Evolutionary conservation across 1,139 yeast species (phyloP), one percentile per base, ranked within the genome.

Genomic region (Debaryomyces robertsiae): DNA sequence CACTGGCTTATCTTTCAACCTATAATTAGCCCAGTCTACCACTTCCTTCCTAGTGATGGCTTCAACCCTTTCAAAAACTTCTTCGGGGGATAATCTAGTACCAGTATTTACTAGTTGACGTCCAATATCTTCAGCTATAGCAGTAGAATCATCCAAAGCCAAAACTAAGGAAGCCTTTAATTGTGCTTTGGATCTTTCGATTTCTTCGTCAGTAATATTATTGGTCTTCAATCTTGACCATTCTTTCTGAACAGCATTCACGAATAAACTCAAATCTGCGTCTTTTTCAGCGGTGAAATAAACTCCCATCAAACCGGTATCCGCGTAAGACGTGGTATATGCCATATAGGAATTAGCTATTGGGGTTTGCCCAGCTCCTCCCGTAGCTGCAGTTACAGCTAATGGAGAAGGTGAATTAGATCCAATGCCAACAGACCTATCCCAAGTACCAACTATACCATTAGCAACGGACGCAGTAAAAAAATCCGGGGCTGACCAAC

Each of bases 401-500:
- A 93, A 76, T 5, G 93, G 88, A 0, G 90, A 81, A 1, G 90
- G 87, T 1, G 87, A 77, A 50, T 81, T 79, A 6, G 83, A 75
- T 7, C 87, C 88, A 16, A 81, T 67, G 29, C 96, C 96, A 46
- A 85, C 69, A 7, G 96, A 84, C 58, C 98, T 82, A 64, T 93
- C 98, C 98, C 98, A 93, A 57, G 91, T 88, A 32, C 98, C 98
- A 36, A 93, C 84, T 46, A 93, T 86, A 11, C 98, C 97, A 67
- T 93, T 97, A 4, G 97, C 95, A 1, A 93, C 96, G 16, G 95
- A 76, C 2, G 96, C 97, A 22, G 95, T 86, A 70, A 90, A 91
- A 67, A 91, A 93, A 62, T 93, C 98, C 6, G 95, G 91, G 3
- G 95, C 89, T 25, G 88, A 84, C 99, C 99, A 93, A 36, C 96